Evolutionary conservation across 345 rosid species (phyloP).

Genomic region (Lepidium africanum): DNA sequence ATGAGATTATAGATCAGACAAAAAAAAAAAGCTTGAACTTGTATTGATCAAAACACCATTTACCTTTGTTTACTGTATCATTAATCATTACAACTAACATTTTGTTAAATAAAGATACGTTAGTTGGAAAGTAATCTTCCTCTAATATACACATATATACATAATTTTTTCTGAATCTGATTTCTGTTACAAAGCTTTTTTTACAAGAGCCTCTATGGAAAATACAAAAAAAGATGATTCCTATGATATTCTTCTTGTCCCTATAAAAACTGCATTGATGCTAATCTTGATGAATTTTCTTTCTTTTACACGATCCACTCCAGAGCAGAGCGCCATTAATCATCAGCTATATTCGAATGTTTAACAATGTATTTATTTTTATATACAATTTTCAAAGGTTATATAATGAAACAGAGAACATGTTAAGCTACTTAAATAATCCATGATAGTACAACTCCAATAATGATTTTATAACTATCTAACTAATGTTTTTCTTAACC

Average conservation of each 20-base stretch:
- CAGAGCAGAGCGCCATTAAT: neutral
- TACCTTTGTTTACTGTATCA: no score
- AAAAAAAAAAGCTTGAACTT: no score
- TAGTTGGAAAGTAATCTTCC: no score
- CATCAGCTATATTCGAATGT: neutral
- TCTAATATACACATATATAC: no score
- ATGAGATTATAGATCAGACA: no score
- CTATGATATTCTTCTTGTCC: conserved; percentile 26
- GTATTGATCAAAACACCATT: no score
- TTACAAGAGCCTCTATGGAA: conserved; percentile 3
- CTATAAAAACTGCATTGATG: conserved; percentile 15
- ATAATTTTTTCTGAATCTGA: neutral
- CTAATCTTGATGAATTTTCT: conserved; percentile 9
- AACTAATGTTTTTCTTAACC: no score
- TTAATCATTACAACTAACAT: no score
- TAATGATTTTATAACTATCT: neutral
- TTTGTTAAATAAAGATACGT: no score
- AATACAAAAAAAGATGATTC: conserved; percentile 14
- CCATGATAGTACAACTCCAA: neutral
- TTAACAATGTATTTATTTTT: neutral
- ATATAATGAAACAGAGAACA: neutral
- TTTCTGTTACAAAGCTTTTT: conserved; percentile 12
- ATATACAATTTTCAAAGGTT: neutral
- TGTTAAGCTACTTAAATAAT: neutral
- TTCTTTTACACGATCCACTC: conserved; percentile 13